Evolutionary conservation across 1,139 yeast species (phyloP).

Genomic region (Protomyces arabidopsidicola): DNA sequence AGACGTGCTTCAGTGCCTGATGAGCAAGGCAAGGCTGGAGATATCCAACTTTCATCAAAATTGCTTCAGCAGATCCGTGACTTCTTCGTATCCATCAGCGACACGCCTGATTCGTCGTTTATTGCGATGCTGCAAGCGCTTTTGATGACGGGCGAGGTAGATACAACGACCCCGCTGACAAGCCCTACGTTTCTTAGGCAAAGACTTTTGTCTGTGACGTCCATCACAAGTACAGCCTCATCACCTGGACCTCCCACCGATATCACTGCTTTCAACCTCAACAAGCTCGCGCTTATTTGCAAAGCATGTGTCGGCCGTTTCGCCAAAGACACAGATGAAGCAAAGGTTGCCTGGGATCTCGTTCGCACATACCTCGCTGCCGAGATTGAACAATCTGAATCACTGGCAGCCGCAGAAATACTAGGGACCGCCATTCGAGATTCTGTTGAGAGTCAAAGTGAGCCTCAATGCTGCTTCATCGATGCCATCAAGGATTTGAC

Average conservation of each 20-base stretch:
- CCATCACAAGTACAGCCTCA: background rate
- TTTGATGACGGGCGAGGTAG: background rate
- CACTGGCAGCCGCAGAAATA: constrained; percentile 5
- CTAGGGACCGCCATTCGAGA: background rate
- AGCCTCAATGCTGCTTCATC: constrained; percentile 7
- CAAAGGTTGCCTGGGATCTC: background rate
- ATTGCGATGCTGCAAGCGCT: constrained; percentile 8
- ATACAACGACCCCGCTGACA: constrained; percentile 7
- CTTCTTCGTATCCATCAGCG: background rate
- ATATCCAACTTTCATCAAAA: background rate
- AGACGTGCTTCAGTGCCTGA: background rate
- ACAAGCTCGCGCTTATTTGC: background rate
- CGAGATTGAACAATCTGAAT: constrained; percentile 3
- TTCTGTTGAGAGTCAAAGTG: background rate
- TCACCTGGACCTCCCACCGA: background rate
- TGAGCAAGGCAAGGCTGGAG: background rate
- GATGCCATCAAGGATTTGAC: constrained; percentile 1
- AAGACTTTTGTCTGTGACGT: background rate
- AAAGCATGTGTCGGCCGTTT: background rate
- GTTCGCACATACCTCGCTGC: background rate
- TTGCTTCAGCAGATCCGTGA: background rate
- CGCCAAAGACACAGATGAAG: background rate
- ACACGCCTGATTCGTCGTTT: background rate
- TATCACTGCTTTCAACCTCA: constrained; percentile 1
- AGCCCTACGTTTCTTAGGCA: background rate